Evolutionary conservation across 257 asterid species (phyloP), one percentile per base, ranked within the genome.

Genomic region (Ocimum tenuiflorum): DNA sequence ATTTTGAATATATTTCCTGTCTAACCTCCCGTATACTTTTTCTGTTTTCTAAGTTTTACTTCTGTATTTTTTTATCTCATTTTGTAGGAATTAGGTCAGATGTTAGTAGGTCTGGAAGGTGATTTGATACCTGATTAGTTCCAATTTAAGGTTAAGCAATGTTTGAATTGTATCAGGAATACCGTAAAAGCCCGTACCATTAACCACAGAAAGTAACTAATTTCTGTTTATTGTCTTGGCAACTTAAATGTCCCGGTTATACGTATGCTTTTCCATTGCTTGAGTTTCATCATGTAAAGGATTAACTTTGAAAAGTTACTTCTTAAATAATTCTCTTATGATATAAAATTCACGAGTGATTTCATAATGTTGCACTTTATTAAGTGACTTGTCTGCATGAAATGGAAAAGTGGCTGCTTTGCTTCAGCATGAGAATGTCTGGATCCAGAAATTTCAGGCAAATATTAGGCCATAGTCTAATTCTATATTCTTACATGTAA

Each of bases 401-500:
- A 38, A 56, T 33, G 15, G 11, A 14, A 29, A 52, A 43, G 22
- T 22, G 65, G 29, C 58, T 65, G 46, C 60, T 47, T 64, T 60
- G 62, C 63, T 53, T 62, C 64, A 48, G 39, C 49, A 45, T 75
- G 56, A 45, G 60, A 41, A 27, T 58, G 42, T 45, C 47, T 35
- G 47, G 58, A 19, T 65, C 54, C 56, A 29, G 43, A 64, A 31
- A 53, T 69, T 58, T 69, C 33, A 39, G n/a, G 46, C 54, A 36
- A 27, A 4, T 27, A 4, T 27, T 45, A 10, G 35, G 23, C 22
- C 19, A 45, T 43, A 7, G 23, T 58, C 59, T 71, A 15, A 65
- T 63, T 68, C 19, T 46, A 6, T 53, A 64, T 57, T 55, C 18
- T 62, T 66, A 73, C 69, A 23, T 67, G 53, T 68, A 58, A n/a